A percentile compares a stretch with the other conserved stretches of the same genome.
Conservation (phyloP, 2,329 filamentous ascomycete genomes). For the Coniochaeta ligniaria region DNA sequence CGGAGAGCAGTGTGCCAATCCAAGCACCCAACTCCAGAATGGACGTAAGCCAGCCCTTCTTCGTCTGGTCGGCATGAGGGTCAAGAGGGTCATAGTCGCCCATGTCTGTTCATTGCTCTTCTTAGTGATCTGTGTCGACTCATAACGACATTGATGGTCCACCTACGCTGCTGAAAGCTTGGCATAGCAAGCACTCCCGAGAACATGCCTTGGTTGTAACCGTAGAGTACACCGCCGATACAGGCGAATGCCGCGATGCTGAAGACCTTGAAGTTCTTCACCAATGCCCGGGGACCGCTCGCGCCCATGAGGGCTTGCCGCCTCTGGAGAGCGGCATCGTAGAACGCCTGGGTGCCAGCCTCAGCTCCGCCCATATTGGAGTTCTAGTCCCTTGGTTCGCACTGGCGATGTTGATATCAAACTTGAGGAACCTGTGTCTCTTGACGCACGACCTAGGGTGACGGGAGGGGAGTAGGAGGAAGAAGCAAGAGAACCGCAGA, state of each 20-base stretch:
- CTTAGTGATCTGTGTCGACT: neutral
- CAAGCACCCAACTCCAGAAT: constrained; percentile 73
- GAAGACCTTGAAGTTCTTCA: constrained; percentile 55
- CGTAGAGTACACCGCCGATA: constrained; percentile 56
- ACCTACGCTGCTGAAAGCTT: constrained; percentile 42
- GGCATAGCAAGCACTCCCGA: constrained; percentile 58
- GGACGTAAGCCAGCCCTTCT: constrained; percentile 54
- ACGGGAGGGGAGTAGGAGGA: neutral
- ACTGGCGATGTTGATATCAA: neutral
- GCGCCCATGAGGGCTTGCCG: constrained; percentile 47
- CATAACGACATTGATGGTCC: neutral
- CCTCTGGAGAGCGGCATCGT: constrained; percentile 44
- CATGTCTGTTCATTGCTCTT: constrained; percentile 35
- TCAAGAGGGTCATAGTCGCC: constrained; percentile 42
- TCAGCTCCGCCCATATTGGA: constrained; percentile 28
- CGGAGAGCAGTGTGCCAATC: constrained; percentile 64
- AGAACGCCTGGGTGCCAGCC: constrained; percentile 24
- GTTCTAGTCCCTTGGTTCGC: neutral
- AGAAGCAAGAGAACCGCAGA: neutral
- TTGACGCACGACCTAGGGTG: neutral
- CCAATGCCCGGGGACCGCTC: constrained; percentile 41
- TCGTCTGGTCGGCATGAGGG: constrained; percentile 36
- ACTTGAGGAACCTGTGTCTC: neutral
- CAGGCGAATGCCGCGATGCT: constrained; percentile 55
- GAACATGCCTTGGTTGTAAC: constrained; percentile 74